Conservation (phyloP, 345 rosid species). For the Euphorbia peplus region DNA sequence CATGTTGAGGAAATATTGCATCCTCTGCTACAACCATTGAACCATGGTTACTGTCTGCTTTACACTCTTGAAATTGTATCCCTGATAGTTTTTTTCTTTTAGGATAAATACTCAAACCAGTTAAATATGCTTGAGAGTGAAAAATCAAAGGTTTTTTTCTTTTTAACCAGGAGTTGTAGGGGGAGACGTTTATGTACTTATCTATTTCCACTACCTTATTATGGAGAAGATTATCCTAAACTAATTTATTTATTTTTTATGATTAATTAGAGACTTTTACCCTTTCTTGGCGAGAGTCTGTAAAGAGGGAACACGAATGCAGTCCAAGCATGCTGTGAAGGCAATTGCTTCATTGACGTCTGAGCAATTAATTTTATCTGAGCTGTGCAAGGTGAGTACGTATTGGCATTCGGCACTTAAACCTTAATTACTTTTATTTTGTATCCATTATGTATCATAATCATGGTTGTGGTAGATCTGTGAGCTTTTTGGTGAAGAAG, state of each 20-base stretch:
- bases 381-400: slow-evolving; percentile 65
- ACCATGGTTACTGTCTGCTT: neutral
- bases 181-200: neutral
- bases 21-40: neutral
- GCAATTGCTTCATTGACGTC: slow-evolving; percentile 72
- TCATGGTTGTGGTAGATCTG: neutral
- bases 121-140: neutral
- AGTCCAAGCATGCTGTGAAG: slow-evolving; percentile 79
- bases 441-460: neutral
- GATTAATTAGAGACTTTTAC: slow-evolving; percentile 54
- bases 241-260: neutral
- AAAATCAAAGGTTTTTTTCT: neutral
- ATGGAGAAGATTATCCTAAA: neutral
- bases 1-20: neutral
- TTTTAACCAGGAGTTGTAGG: neutral
- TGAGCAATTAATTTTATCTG: slow-evolving; percentile 28
- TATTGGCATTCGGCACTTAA: slow-evolving; percentile 10
- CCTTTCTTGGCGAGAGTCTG: slow-evolving; percentile 60
- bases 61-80: too few species aligned
- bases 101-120: neutral
- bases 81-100: neutral
- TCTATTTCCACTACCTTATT: neutral
- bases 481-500: neutral
- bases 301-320: slow-evolving; percentile 74
- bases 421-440: neutral